Evolutionary conservation across 495 filamentous ascomycete genomes (phyloP), one percentile per base, ranked within the genome.

Genomic region (Corynascus novoguineensis): DNA sequence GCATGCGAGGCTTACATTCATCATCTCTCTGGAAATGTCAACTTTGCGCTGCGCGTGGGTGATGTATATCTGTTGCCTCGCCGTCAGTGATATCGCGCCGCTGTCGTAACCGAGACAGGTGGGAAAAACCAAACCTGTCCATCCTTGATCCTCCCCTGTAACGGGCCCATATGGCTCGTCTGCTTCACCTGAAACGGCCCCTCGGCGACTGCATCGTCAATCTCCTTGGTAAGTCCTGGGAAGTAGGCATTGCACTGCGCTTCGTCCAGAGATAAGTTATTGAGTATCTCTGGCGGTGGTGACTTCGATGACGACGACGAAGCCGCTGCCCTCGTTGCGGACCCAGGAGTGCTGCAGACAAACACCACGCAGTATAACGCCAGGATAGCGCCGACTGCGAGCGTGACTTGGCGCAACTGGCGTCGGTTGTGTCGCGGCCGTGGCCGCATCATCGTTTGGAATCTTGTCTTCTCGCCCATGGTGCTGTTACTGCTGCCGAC

Each of bases 131-230:
- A 19, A 21, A 75, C 69, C 55, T 75, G 66, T 11, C 76, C 74
- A 61, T 74, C 59, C 57, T 69, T 71, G 38, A 81, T 75, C 48
- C 72, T 62, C 2, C 64, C 71, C 45, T 79, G 66, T 10, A 75
- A 24, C 4, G 74, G 71, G 0, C 76, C 77, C 10, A 68, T 40
- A 53, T 70, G 66, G 32, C 65, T 64, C 17, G 55, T 64, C 22
- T 70, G 68, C 58, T 69, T 59, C 9, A 81, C 66, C 12, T 56
- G 59, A 60, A 80, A 79, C 4, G 73, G 70, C 0, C 77, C 78
- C 50, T 71, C 61, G 44, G 73, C 66, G 0, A 78, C 78, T 5
- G 59, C 64, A 40, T 69, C 56, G 45, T 78, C 76, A 51, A 81
- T 68, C 57, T 78, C 69, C 25, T 68, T 65, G 9, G 69, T 73